phyloP scores from a whole-genome alignment of 75 land plant species.

The Azolla pinnata region DNA sequence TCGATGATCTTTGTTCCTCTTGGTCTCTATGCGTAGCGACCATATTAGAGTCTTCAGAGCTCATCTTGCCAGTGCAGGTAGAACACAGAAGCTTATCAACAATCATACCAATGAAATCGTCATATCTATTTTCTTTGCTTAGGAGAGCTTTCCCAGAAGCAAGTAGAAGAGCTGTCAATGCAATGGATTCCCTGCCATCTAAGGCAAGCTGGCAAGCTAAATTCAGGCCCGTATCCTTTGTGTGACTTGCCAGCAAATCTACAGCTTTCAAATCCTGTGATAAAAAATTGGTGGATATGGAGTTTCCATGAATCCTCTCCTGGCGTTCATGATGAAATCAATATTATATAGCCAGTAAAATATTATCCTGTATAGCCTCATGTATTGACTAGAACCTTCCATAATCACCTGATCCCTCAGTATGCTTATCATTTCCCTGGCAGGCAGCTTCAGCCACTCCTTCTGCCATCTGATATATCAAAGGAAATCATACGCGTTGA shows the following conservation, averaged over 20 bases:
- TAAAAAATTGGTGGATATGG: too few species aligned
- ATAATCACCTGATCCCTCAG: not conserved
- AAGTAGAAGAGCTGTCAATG: constrained; percentile 31
- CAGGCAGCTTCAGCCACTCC: not conserved
- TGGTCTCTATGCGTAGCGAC: not conserved
- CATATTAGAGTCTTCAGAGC: not conserved
- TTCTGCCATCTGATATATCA: too few species aligned
- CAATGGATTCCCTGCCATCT: constrained; percentile 20
- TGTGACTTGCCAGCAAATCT: constrained; percentile 17
- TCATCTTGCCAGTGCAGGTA: not conserved
- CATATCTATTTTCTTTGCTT: not conserved
- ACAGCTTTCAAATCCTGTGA: constrained; percentile 26
- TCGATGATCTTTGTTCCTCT: not conserved
- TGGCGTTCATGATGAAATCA: not conserved
- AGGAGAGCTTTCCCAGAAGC: constrained; percentile 5
- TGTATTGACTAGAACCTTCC: too few species aligned
- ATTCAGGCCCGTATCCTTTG: constrained; percentile 20
- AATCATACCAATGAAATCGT: not conserved
- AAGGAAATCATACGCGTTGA: too few species aligned
- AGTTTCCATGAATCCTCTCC: not conserved
- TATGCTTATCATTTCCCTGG: not conserved
- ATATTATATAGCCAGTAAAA: not conserved
- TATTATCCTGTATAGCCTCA: too few species aligned
- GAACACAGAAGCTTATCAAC: constrained; percentile 1
- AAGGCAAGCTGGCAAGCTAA: constrained; percentile 25